Evolutionary conservation across 176 grass and related monocot species (phyloP), one percentile per base, ranked within the genome.

Genomic region (Triticum urartu): DNA sequence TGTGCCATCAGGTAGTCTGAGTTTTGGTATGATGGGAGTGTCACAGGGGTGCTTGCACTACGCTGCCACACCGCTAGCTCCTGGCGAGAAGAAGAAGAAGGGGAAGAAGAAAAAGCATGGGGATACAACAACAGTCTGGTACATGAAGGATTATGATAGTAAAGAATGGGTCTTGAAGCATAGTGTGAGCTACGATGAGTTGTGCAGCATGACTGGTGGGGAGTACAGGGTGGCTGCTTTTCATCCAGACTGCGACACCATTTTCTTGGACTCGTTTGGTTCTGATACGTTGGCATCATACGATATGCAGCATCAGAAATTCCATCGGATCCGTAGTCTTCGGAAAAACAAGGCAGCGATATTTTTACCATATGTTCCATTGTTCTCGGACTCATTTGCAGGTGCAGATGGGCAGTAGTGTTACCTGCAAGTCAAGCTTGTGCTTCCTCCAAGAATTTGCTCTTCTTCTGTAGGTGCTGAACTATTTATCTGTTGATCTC

Each of bases 71-170:
- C 26, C 30, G 14, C 14, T 68, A 68, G 66, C 18, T 68, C 7
- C 7, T 35, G 14, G 7, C 7, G 58, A 61, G 26, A 15, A 34
- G 6, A 68, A 34, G 63, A 26, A 11, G 63, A 32, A 67, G 64
- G 33, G 30, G 26, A 67, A 68, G 18, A 68, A 36, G 66, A 20
- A 18, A 36, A 72, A 7, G 7, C 6, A 36, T 3, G 66, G 20
- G 35, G 68, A 12, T 15, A 32, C 17, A 70, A 8, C 68, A n/a
- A 4, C 33, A 38, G 18, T 70, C 68, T 70, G 68, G 68, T 70
- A 20, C 34, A 70, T 70, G 68, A 21, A 70, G 68, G 68, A 70
- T 70, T 70, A 70, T 70, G 68, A 39, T 38, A 70, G 68, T n/a
- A 70, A n/a, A n/a, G 18, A 70, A 70, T 70, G 68, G 34, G 34